Evolutionary conservation across 345 rosid species (phyloP).

Genomic region (Excoecaria agallocha): DNA sequence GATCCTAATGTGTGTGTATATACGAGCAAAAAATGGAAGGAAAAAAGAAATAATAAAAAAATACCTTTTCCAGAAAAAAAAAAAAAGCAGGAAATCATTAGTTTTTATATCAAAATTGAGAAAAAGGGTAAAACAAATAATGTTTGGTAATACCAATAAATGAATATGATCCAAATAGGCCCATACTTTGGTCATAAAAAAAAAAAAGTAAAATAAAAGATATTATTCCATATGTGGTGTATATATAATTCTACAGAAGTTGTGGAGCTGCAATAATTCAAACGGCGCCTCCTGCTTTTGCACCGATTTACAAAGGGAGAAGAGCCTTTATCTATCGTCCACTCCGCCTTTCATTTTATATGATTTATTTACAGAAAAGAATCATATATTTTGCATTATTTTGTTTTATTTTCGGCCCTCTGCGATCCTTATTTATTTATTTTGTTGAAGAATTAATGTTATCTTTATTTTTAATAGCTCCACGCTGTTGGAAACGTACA

Average conservation of each 20-base stretch:
- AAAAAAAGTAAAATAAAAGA: not conserved
- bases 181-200: slow-evolving; percentile 6
- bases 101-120: not conserved
- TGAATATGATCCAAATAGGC: not conserved
- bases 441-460: not conserved
- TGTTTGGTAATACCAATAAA: too few relatives aligned
- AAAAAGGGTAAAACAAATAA: not conserved
- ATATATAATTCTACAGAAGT: not conserved
- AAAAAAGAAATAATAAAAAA: not conserved
- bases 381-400: not conserved
- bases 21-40: too few relatives aligned
- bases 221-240: slow-evolving; percentile 6
- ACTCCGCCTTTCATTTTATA: not conserved
- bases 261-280: slow-evolving; percentile 25
- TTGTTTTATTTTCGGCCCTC: not conserved
- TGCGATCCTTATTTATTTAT: not conserved
- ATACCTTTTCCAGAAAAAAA: too few relatives aligned
- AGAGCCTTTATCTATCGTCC: slow-evolving; percentile 3
- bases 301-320: slow-evolving; percentile 16
- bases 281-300: slow-evolving; percentile 34
- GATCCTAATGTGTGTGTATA: not conserved
- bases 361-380: not conserved
- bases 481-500: not conserved
- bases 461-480: not conserved
- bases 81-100: not conserved